Conservation (phyloP, 345 rosid species). For the Chamaenerion angustifolium region DNA sequence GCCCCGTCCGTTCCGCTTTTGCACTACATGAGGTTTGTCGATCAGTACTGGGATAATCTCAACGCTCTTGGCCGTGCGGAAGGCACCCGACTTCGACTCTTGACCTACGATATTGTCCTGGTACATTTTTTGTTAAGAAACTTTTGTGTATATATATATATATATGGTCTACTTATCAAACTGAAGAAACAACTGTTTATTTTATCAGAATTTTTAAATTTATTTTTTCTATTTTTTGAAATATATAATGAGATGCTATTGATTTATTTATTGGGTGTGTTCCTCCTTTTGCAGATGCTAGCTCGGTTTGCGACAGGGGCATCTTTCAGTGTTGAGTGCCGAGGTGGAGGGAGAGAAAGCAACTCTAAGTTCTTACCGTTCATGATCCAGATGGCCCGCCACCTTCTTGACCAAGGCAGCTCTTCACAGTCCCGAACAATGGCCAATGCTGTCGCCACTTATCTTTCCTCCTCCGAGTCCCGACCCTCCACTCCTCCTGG, state of each 20-base stretch:
- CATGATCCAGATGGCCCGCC: slow-evolving; percentile 85
- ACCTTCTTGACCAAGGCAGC: slow-evolving; percentile 93
- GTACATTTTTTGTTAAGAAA: slow-evolving; percentile 16
- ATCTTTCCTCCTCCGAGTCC: slow-evolving; percentile 45
- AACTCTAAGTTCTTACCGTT: slow-evolving; percentile 90
- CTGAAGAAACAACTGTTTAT: too few relatives aligned
- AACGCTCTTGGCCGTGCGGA: slow-evolving; percentile 90
- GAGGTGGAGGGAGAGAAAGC: slow-evolving; percentile 99
- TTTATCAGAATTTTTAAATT: too few relatives aligned
- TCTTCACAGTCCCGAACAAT: slow-evolving; percentile 53
- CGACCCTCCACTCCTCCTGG: slow-evolving; percentile 41
- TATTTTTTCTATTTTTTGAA: too few relatives aligned
- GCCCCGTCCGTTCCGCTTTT: slow-evolving; percentile 72
- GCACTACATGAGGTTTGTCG: slow-evolving; percentile 75
- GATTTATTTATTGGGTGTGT: neutral
- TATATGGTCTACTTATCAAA: too few relatives aligned
- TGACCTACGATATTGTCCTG: slow-evolving; percentile 93
- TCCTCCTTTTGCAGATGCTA: slow-evolving; percentile 46
- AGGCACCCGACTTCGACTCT: slow-evolving; percentile 76
- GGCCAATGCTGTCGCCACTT: slow-evolving; percentile 71
- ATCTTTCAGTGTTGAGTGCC: slow-evolving; percentile 63
- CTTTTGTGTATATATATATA: too few relatives aligned
- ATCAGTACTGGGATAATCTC: slow-evolving; percentile 94
- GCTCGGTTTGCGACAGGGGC: slow-evolving; percentile 99
- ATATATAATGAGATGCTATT: too few relatives aligned